phyloP scores from a whole-genome alignment of 352 stramenopile genomes.

The Pythium sukuiense region DNA sequence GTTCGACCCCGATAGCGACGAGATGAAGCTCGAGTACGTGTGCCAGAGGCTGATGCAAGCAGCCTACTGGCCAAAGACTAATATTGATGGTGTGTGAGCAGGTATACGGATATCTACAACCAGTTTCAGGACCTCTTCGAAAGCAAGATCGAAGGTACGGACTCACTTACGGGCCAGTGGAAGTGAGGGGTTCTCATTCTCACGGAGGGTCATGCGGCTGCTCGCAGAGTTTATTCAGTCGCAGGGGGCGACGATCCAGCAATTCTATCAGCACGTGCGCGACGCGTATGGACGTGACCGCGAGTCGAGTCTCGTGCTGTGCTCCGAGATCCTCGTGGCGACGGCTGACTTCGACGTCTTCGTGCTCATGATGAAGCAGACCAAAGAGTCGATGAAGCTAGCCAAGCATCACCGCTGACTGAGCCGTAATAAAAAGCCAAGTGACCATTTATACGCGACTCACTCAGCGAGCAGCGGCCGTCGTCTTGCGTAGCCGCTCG shows the following conservation, averaged over 20 bases:
- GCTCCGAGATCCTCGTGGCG: constrained; percentile 75
- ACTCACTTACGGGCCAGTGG: neutral
- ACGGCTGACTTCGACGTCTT: constrained; percentile 83
- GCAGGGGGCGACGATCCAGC: constrained; percentile 52
- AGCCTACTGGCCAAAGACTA: neutral
- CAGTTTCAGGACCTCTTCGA: constrained; percentile 74
- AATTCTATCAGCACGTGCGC: constrained; percentile 69
- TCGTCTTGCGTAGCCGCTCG: constrained; percentile 67
- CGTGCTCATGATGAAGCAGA: constrained; percentile 84
- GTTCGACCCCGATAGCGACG: constrained; percentile 70
- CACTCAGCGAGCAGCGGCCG: constrained; percentile 44
- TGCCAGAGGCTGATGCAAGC: too few species aligned
- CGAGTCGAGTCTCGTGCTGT: constrained; percentile 62
- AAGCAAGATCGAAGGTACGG: constrained; percentile 67
- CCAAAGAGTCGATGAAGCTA: constrained; percentile 61
- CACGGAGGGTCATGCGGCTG: neutral
- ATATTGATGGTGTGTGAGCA: constrained; percentile 19
- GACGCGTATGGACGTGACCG: constrained; percentile 56
- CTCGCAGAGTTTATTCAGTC: constrained; percentile 57
- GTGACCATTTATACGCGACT: neutral
- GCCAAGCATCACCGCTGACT: constrained; percentile 35
- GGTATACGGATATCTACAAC: constrained; percentile 84
- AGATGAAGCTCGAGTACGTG: constrained; percentile 78
- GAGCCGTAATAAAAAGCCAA: neutral
- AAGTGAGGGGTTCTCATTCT: too few species aligned